phyloP scores from a whole-genome alignment of 2,329 filamentous ascomycete species.

The Aspergillus sp. region DNA sequence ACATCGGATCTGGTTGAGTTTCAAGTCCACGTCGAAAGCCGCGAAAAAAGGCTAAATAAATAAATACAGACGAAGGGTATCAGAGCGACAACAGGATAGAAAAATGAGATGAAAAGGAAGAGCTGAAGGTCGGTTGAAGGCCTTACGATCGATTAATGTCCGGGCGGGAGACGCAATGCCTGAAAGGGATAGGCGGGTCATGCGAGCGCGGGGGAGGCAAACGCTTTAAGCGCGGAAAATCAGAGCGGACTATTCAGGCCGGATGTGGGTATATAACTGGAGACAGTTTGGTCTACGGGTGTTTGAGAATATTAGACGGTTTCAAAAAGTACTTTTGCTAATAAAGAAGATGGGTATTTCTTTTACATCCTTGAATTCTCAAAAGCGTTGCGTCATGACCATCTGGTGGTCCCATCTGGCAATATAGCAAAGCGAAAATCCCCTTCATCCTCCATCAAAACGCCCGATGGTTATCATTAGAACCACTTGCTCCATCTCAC shows the following conservation, averaged over 20 bases:
- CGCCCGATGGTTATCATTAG: conserved; percentile 5
- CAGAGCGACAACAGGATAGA: conserved; percentile 1
- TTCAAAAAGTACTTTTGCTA: too few relatives aligned
- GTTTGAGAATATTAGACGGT: too few relatives aligned
- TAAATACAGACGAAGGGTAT: conserved; percentile 4
- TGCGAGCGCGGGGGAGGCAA: conserved; percentile 35
- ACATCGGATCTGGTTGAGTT: conserved; percentile 26
- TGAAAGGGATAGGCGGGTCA: conserved; percentile 25
- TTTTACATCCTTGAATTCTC: too few relatives aligned
- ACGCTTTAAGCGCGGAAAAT: too few relatives aligned
- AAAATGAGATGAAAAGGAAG: conserved; percentile 5
- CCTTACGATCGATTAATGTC: conserved; percentile 6
- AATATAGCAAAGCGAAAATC: conserved; percentile 1
- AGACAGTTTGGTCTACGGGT: too few relatives aligned
- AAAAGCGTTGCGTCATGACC: background rate
- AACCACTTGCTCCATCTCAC: background rate
- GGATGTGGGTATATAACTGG: too few relatives aligned
- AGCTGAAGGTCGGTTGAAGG: background rate
- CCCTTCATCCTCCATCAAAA: conserved; percentile 2
- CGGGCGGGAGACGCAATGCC: conserved; percentile 17
- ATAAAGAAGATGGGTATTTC: too few relatives aligned
- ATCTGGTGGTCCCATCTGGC: background rate
- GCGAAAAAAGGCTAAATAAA: conserved; percentile 6
- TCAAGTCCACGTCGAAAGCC: background rate
- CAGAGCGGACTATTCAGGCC: too few relatives aligned